A percentile compares a stretch with the other conserved stretches of the same genome.
Conservation (phyloP, 257 asterid genomes). For the Misopates orontium region DNA sequence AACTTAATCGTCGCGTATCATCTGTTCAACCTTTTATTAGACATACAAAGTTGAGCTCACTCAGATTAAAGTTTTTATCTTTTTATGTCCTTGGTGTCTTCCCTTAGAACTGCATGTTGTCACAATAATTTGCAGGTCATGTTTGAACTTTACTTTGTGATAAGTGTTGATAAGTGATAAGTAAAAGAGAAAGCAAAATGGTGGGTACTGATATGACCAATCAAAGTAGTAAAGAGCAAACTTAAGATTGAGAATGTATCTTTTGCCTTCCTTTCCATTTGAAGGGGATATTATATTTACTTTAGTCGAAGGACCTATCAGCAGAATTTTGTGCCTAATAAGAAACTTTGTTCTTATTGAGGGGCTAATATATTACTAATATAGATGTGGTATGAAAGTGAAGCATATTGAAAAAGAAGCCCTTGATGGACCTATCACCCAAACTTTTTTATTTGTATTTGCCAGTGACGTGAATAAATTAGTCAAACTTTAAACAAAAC, state of each 20-base stretch:
- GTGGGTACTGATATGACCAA: conserved; percentile 24
- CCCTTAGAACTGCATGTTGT: neutral
- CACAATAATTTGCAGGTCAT: conserved; percentile 14
- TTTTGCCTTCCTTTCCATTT: conserved; percentile 21
- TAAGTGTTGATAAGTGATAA: conserved; percentile 18
- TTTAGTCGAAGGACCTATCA: too few relatives aligned
- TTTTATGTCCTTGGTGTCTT: conserved; percentile 25
- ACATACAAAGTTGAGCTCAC: neutral
- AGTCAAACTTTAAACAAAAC: neutral
- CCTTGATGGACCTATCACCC: conserved; percentile 22
- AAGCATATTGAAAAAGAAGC: conserved; percentile 19
- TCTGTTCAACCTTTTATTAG: neutral
- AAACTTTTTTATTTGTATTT: neutral
- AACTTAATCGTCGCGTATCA: neutral
- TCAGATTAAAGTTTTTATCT: neutral
- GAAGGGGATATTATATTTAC: too few relatives aligned
- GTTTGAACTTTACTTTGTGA: conserved; percentile 23
- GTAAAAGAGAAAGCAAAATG: conserved; percentile 30
- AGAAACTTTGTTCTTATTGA: neutral
- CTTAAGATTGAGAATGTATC: conserved; percentile 9
- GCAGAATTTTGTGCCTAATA: too few relatives aligned
- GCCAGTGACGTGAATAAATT: conserved; percentile 15
- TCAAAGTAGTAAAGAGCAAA: conserved; percentile 26
- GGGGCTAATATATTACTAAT: neutral
- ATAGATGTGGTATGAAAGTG: conserved; percentile 25